A percentile compares a stretch with the other conserved stretches of the same genome.
Evolutionary conservation across 768 basidiomycete genomes (phyloP).

Genomic region (Boletellus ananiceps): DNA sequence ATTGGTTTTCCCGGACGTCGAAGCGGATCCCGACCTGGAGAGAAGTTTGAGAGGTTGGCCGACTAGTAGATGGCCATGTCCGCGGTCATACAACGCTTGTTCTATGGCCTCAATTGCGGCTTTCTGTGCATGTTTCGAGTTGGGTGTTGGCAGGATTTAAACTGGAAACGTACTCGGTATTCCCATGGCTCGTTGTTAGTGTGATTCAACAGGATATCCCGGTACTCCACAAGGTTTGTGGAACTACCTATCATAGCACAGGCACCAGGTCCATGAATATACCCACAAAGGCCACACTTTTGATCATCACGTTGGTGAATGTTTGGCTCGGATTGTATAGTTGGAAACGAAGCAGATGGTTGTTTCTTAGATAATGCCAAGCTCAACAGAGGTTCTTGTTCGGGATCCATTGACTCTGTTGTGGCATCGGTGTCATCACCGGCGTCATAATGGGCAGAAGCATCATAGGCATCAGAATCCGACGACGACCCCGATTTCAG

Average conservation of each 20-base stretch:
- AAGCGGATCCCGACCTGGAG: constrained; percentile 24
- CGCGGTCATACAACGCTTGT: constrained; percentile 51
- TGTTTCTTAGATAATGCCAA: constrained; percentile 5
- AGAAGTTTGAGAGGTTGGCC: constrained; percentile 64
- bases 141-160: not conserved
- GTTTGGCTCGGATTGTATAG: constrained; percentile 1
- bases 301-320: constrained; percentile 7
- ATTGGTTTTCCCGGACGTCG: constrained; percentile 13
- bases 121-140: constrained; percentile 36
- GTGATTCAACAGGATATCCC: constrained; percentile 59
- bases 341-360: not conserved
- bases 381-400: not conserved
- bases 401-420: constrained; percentile 20
- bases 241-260: constrained; percentile 67
- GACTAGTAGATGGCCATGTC: constrained; percentile 50
- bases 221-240: constrained; percentile 64
- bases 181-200: constrained; percentile 65
- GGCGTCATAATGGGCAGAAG: constrained; percentile 11
- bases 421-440: constrained; percentile 24
- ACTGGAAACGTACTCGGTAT: constrained; percentile 45
- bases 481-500: constrained; percentile 33
- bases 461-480: constrained; percentile 39
- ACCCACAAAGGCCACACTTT: constrained; percentile 61
- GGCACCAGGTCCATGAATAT: constrained; percentile 41
- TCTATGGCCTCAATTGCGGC: constrained; percentile 71